Evolutionary conservation across 1,284 basidiomycete genomes (phyloP).

Genomic region (Cryptococcus sp.): DNA sequence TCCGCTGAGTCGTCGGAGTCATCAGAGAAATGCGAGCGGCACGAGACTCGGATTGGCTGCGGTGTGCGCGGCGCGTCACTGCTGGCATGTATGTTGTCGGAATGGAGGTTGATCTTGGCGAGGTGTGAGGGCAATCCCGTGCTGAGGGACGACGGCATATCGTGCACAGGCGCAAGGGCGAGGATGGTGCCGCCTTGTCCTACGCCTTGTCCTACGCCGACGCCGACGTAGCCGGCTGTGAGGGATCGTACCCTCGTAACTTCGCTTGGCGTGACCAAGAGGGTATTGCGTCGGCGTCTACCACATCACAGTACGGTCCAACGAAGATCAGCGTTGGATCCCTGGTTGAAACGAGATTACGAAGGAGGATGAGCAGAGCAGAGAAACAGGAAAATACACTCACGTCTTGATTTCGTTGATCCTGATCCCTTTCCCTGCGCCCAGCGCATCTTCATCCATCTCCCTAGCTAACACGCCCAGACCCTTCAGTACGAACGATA

Average conservation of each 20-base stretch:
- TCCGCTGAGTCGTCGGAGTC: too few species aligned
- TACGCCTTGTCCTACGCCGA: too few species aligned
- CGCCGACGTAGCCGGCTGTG: neutral
- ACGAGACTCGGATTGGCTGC: too few species aligned
- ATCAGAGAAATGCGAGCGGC: too few species aligned
- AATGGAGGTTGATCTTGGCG: too few species aligned
- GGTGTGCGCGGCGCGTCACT: too few species aligned
- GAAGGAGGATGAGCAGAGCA: neutral
- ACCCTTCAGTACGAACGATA: slow-evolving; percentile 13
- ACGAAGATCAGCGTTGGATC: neutral
- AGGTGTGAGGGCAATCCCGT: too few species aligned
- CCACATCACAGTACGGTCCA: neutral
- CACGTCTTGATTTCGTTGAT: slow-evolving; percentile 13
- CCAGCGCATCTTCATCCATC: neutral
- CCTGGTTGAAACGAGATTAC: neutral
- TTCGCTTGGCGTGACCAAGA: slow-evolving; percentile 13
- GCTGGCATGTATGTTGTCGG: too few species aligned
- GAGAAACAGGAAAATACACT: neutral
- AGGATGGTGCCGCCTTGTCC: too few species aligned
- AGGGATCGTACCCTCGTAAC: slow-evolving; percentile 6
- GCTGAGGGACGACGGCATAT: too few species aligned
- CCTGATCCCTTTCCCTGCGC: slow-evolving; percentile 8
- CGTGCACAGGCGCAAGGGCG: too few species aligned
- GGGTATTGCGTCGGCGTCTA: slow-evolving; percentile 12
- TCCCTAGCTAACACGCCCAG: slow-evolving; percentile 3